phyloP scores from a whole-genome alignment of 2,329 filamentous ascomycete species.

The Pseudodiploospora longispora region DNA sequence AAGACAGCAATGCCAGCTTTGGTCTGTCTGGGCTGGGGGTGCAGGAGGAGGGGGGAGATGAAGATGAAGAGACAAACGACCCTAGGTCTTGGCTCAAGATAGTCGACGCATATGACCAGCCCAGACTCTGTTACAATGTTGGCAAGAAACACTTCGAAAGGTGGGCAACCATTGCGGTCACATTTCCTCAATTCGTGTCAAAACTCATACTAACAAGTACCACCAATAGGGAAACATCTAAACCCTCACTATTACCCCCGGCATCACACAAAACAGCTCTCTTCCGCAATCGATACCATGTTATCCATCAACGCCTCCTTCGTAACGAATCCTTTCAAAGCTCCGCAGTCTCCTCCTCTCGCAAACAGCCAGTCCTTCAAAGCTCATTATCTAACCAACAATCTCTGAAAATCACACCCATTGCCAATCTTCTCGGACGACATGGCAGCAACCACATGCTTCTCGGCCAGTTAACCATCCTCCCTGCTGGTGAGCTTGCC shows the following conservation, averaged over 20 bases:
- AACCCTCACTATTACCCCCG: slow-evolving; percentile 64
- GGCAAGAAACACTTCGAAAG: slow-evolving; percentile 86
- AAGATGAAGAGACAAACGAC: slow-evolving; percentile 56
- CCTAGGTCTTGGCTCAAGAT: slow-evolving; percentile 78
- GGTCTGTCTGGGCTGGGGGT: slow-evolving; percentile 46
- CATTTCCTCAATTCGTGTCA: slow-evolving; percentile 10
- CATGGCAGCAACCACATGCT: slow-evolving; percentile 80
- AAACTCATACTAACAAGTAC: not conserved
- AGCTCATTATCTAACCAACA: slow-evolving; percentile 56
- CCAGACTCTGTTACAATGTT: slow-evolving; percentile 66
- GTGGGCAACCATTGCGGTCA: slow-evolving; percentile 29
- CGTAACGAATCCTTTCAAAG: slow-evolving; percentile 90
- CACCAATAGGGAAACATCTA: slow-evolving; percentile 44
- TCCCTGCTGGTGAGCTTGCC: slow-evolving; percentile 74
- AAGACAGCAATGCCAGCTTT: slow-evolving; percentile 61
- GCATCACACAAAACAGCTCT: slow-evolving; percentile 75
- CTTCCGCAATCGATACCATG: slow-evolving; percentile 84
- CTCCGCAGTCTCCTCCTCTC: slow-evolving; percentile 60
- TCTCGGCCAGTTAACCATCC: slow-evolving; percentile 70
- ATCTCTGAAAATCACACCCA: slow-evolving; percentile 81
- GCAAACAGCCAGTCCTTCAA: slow-evolving; percentile 40
- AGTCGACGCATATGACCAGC: slow-evolving; percentile 77
- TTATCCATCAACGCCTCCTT: slow-evolving; percentile 85
- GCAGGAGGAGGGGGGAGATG: slow-evolving; percentile 47
- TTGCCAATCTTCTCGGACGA: slow-evolving; percentile 67